Base-by-base conservation (phyloP, 441 rosid species). In the Metrosideros polymorpha region DNA sequence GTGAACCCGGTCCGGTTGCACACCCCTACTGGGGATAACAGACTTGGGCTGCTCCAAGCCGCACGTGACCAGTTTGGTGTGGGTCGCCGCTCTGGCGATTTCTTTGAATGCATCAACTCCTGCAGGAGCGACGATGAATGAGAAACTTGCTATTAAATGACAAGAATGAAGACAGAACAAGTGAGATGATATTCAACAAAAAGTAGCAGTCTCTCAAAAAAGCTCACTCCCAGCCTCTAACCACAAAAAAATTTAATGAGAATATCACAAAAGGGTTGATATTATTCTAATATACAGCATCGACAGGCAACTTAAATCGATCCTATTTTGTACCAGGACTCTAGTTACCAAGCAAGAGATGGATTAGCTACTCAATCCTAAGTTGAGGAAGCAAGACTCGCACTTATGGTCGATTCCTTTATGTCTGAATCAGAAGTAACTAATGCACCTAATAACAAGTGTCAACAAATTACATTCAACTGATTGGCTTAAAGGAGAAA, bases 61-160 rank as follows among this genome's bases (percentile, higher is more conserved):
- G 85, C 92, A 93, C 2, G 90, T 93, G 5, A 91, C 94, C 91
- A 92, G 85, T 59, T 90, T 87, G 71, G 93, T 87, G 83, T 92
- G 94, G 5, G 92, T 93, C n/a, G 93, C 91, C n/a, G 85, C 85
- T 85, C 93, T 89, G 2, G 94, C 93, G 7, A 92, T 90, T 87
- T 88, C 92, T 89, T 93, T 94, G 85, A 92, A 94, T 27, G 76
- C 61, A 84, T 90, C 82, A 10, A 85, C 88, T 85, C 90, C 94
- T 93, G 90, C 91, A 87, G 25, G 86, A 83, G 24, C 12, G 6
- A 71, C 15, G 3, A 71, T 22, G 47, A 12, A 71, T 22, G 79
- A 35, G 79, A 24, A 22, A 22, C n/a, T 22, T 35, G 47, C 27
- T 71, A 35, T 39, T 35, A 71, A 19, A 71, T 22, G 79, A 35